phyloP scores from a whole-genome alignment of 2,329 filamentous ascomycete species.

The Aspergillus fischeri region DNA sequence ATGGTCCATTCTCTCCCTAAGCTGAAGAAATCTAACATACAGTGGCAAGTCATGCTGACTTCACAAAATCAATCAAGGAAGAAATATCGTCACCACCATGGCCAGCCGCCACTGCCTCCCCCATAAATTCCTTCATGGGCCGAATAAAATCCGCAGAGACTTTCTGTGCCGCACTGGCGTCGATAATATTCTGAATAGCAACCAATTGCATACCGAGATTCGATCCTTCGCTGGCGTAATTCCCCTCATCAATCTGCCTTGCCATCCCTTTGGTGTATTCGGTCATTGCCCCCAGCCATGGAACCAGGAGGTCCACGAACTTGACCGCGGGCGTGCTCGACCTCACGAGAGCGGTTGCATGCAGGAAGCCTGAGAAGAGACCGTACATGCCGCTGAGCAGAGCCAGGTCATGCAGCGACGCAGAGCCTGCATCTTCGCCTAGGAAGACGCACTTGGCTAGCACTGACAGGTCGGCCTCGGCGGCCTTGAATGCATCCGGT shows the following conservation, averaged over 20 bases:
- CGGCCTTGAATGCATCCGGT: not conserved
- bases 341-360: constrained; percentile 7
- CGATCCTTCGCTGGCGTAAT: constrained; percentile 5
- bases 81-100: not conserved
- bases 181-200: not conserved
- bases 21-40: not conserved
- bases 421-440: constrained; percentile 4
- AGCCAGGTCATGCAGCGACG: constrained; percentile 11
- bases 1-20: not conserved
- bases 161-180: not conserved
- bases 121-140: not conserved
- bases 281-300: constrained; percentile 9
- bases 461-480: not conserved
- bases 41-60: not conserved
- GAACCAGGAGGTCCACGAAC: constrained; percentile 4
- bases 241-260: constrained; percentile 7
- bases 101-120: not conserved
- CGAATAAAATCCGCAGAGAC: not conserved
- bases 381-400: constrained; percentile 12
- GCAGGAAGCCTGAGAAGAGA: constrained; percentile 12
- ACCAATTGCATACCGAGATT: constrained; percentile 8
- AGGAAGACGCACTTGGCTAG: constrained; percentile 5
- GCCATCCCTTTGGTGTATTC: constrained; percentile 6
- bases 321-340: constrained; percentile 1
- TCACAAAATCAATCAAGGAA: not conserved